Base-by-base conservation (phyloP, 164 flowering plant genomes). In the Liquidambar formosana region DNA sequence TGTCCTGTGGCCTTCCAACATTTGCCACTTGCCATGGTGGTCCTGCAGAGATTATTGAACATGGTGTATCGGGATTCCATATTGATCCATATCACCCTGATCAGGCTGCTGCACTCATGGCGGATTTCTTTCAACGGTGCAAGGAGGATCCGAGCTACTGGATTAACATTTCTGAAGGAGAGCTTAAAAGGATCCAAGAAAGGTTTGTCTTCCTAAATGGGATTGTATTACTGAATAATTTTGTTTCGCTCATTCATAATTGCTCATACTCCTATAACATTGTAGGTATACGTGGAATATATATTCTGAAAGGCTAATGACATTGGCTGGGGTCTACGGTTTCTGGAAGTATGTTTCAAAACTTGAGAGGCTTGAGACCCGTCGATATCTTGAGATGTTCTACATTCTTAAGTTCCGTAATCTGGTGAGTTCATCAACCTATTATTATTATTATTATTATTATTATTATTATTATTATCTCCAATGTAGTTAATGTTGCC, bases 11-110 rank as follows among this genome's bases (percentile, higher is more conserved):
- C 26, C 97, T 95, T 48, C 99, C 99, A 22, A 91, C 97, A 67
- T 91, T 95, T 80, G 99, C 99, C 61, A 95, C 99, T 58, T 84
- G 86, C 72, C 97, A 95, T 74, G 99, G 98, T 70, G 99, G 98
- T 61, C 99, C 99, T 49, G 87, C 93, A 65, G 99, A 95, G 82
- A 93, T 93, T 46, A 95, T 95, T 58, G 92, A 93, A 81, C 78
- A 91, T 74, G 96, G 99, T 38, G 65, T 80, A 62, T 93, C 98
- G 10, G 99, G 99, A 11, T 93, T 88, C 78, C 97, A 95, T 70
- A 77, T 95, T 66, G 98, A 95, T 80, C 99, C 99, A 15, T 95
- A 95, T 74, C 97, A 90, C 71, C 94, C 97, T 23, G 89, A 91
- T 74, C 89, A 85, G 63, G 88, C 88, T 54, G 84, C 90, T 43